These are phyloP conservation scores for Penicillium sp. DNA, from an alignment of 2,329 filamentous ascomycete genomes.

Conservation along the genomic window DNA sequence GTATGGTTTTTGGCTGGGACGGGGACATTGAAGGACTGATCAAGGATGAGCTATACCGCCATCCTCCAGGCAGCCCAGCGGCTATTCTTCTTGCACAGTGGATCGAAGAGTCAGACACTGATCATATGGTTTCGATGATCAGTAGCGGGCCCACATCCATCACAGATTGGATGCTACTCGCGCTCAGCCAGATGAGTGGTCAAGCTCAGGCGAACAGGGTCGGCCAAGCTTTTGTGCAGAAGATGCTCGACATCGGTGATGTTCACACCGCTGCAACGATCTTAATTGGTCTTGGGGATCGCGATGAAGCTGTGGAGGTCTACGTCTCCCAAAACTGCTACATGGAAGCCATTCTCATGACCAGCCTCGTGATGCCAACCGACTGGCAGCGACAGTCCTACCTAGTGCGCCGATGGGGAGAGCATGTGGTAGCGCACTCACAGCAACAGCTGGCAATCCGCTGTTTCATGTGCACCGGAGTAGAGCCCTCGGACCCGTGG, in stretches of 20 bases:
- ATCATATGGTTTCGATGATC: slow-evolving; percentile 77
- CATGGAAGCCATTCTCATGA: slow-evolving; percentile 90
- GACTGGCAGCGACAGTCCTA: slow-evolving; percentile 92
- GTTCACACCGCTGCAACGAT: slow-evolving; percentile 91
- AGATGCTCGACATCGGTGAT: slow-evolving; percentile 86
- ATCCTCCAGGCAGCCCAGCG: slow-evolving; percentile 73
- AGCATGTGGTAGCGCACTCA: slow-evolving; percentile 83
- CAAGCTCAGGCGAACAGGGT: slow-evolving; percentile 84
- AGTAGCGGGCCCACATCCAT: slow-evolving; percentile 85
- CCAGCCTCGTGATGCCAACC: slow-evolving; percentile 77
- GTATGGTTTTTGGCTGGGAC: slow-evolving; percentile 93
- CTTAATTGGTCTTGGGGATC: slow-evolving; percentile 87
- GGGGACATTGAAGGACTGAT: slow-evolving; percentile 81
- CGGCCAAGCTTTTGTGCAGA: slow-evolving; percentile 86
- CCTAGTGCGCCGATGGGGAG: slow-evolving; percentile 92
- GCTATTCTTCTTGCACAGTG: slow-evolving; percentile 88
- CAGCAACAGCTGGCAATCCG: slow-evolving; percentile 90
- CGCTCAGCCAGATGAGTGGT: slow-evolving; percentile 83
- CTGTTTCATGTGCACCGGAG: slow-evolving; percentile 88
- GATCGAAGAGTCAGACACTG: slow-evolving; percentile 83
- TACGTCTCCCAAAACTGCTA: slow-evolving; percentile 90
- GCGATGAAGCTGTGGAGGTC: slow-evolving; percentile 93
- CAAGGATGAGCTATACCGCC: slow-evolving; percentile 79
- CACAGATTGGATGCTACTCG: slow-evolving; percentile 96
- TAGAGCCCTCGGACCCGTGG: slow-evolving; percentile 86